A percentile compares a stretch with the other conserved stretches of the same genome.
These are phyloP conservation scores for Isoetes engelmannii DNA, from an alignment of 83 land plant genomes.

Conservation along the genomic window DNA sequence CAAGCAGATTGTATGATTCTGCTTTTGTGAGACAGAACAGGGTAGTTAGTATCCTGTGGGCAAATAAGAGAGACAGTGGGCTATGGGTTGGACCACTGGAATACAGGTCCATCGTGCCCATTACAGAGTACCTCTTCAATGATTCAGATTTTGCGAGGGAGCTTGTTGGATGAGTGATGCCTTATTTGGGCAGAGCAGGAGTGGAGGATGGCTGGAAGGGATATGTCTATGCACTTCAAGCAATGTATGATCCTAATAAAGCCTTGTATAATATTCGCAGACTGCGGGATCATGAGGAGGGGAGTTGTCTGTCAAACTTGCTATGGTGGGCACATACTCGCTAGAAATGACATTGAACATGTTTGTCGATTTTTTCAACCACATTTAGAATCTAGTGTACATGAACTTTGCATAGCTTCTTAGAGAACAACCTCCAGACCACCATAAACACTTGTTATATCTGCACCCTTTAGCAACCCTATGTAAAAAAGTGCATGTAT, in stretches of 20 bases:
- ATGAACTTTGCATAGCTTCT: too few relatives aligned
- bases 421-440: too few relatives aligned
- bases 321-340: slow-evolving; percentile 48
- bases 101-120: slow-evolving; percentile 31
- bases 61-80: slow-evolving; percentile 37
- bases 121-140: slow-evolving; percentile 30
- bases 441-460: too few relatives aligned
- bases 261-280: slow-evolving; percentile 14
- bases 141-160: slow-evolving; percentile 30
- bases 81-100: slow-evolving; percentile 38
- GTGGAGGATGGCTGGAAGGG: slow-evolving; percentile 44
- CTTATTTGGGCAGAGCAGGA: slow-evolving; percentile 17
- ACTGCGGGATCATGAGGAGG: slow-evolving; percentile 36
- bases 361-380: too few relatives aligned
- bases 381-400: too few relatives aligned
- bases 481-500: too few relatives aligned
- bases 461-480: too few relatives aligned
- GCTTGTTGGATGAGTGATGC: slow-evolving; percentile 40
- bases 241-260: slow-evolving; percentile 21
- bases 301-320: slow-evolving; percentile 41
- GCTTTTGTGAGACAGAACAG: slow-evolving; percentile 27
- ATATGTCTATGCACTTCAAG: slow-evolving; percentile 39
- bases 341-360: too few relatives aligned
- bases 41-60: slow-evolving; percentile 37
- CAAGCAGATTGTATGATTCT: slow-evolving; percentile 19